A percentile compares a stretch with the other conserved stretches of the same genome.
Conservation (phyloP, 108 stramenopile genomes). For the Aurantiochytrium sp. region DNA sequence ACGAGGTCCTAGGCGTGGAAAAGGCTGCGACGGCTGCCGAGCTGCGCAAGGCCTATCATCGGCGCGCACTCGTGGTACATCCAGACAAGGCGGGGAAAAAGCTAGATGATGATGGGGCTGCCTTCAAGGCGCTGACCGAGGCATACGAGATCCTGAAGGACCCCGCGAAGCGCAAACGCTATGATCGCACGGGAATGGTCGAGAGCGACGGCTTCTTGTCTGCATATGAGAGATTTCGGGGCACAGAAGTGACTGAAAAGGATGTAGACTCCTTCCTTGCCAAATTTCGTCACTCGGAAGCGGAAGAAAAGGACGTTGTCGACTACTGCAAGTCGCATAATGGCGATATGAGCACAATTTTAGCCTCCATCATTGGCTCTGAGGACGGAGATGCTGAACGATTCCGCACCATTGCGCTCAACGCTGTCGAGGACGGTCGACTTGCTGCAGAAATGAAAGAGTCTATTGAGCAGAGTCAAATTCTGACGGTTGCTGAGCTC, state of each 20-base stretch:
- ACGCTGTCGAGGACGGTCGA: background rate
- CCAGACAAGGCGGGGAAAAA: slow-evolving; percentile 18
- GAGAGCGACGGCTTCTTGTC: background rate
- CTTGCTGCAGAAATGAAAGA: background rate
- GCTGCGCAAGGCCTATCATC: slow-evolving; percentile 19
- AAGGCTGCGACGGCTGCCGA: slow-evolving; percentile 10
- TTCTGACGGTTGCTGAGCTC: background rate
- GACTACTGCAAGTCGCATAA: background rate
- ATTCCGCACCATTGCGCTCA: background rate
- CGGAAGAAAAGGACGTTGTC: background rate
- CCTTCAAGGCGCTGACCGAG: slow-evolving; percentile 16
- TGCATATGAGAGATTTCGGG: background rate
- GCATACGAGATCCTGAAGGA: slow-evolving; percentile 33
- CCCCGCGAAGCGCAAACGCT: slow-evolving; percentile 22
- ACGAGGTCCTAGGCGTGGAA: slow-evolving; percentile 23
- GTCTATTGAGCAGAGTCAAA: background rate
- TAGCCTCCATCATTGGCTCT: background rate
- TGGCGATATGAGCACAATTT: background rate
- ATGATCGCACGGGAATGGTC: slow-evolving; percentile 15
- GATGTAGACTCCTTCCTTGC: background rate
- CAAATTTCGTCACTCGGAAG: background rate
- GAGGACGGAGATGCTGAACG: background rate
- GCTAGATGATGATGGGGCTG: background rate
- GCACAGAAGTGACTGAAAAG: background rate
- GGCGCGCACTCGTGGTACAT: slow-evolving; percentile 18